A percentile compares a stretch with the other conserved stretches of the same genome.
Evolutionary conservation across 345 rosid species (phyloP).

Genomic region (Cardamine resedifolia): DNA sequence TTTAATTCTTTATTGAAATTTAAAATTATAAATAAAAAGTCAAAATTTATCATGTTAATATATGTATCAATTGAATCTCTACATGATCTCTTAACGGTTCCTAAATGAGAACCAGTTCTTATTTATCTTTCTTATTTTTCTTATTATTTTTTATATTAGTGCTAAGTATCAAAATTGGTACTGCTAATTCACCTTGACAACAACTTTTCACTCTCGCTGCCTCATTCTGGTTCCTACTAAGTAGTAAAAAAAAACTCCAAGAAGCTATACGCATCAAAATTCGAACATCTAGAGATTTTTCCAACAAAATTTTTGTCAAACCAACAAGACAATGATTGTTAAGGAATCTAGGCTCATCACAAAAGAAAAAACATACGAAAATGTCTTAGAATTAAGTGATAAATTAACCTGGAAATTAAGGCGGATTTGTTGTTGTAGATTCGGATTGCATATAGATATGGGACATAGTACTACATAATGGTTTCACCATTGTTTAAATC

Average conservation of each 20-base stretch:
- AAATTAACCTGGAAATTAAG: conserved; percentile 50
- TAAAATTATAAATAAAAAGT: too few relatives aligned
- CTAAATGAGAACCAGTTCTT: too few relatives aligned
- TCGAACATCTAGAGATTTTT: not conserved
- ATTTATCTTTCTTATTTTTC: too few relatives aligned
- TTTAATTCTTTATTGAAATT: too few relatives aligned
- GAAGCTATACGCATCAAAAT: too few relatives aligned
- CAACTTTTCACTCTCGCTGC: conserved; percentile 62
- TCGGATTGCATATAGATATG: conserved; percentile 70
- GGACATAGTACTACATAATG: conserved; percentile 57
- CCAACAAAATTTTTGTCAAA: not conserved
- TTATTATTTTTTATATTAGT: too few relatives aligned
- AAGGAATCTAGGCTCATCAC: not conserved
- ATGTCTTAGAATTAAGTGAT: not conserved
- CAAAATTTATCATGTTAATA: too few relatives aligned
- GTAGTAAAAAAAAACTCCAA: not conserved
- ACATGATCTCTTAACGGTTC: too few relatives aligned
- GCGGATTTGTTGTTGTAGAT: conserved; percentile 49
- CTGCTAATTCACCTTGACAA: conserved; percentile 33
- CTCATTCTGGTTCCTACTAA: conserved; percentile 40
- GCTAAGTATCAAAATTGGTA: too few relatives aligned
- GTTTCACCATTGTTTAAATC: conserved; percentile 38
- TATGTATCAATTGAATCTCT: too few relatives aligned
- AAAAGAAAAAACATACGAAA: not conserved
- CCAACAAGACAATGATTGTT: not conserved